Percentiles rank a stretch among this genome's conserved stretches.
These are phyloP conservation scores for Ajuga chamaepitys DNA, from an alignment of 257 asterid genomes.

Conservation along the genomic window DNA sequence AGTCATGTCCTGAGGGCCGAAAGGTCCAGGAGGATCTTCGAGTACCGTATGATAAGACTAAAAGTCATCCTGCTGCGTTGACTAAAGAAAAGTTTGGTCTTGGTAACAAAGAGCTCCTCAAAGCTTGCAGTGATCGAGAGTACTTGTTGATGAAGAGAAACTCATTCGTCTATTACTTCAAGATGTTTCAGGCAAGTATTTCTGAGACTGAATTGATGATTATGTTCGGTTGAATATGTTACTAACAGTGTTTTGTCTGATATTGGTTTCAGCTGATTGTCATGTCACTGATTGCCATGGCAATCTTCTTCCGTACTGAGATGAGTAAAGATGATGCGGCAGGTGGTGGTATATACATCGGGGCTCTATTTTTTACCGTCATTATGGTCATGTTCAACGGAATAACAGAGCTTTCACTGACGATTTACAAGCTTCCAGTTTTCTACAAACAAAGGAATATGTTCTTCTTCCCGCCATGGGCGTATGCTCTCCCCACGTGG, in stretches of 20 bases:
- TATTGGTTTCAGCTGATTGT: constrained; percentile 31
- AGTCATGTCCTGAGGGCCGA: constrained; percentile 26
- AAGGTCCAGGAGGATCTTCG: constrained; percentile 34
- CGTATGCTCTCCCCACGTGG: constrained; percentile 59
- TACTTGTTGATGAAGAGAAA: constrained; percentile 54
- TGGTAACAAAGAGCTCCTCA: constrained; percentile 39
- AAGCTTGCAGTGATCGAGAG: constrained; percentile 55
- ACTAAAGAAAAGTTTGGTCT: constrained; percentile 44
- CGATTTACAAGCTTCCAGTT: constrained; percentile 54
- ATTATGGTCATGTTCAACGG: constrained; percentile 53
- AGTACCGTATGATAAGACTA: constrained; percentile 44
- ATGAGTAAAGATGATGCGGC: constrained; percentile 19
- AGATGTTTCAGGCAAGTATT: constrained; percentile 40
- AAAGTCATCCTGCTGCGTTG: constrained; percentile 59
- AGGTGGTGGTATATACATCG: constrained; percentile 47
- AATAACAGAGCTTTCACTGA: constrained; percentile 45
- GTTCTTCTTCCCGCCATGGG: constrained; percentile 59
- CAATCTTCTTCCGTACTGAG: constrained; percentile 55
- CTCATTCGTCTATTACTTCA: constrained; percentile 47
- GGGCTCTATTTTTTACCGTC: constrained; percentile 43
- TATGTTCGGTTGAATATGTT: not conserved
- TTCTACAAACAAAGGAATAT: constrained; percentile 61
- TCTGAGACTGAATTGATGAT: not conserved
- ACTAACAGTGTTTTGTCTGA: not conserved
- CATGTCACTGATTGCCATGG: constrained; percentile 32